phyloP scores from a whole-genome alignment of 495 filamentous ascomycete species.

The Hypomontagnella submonticulosa region DNA sequence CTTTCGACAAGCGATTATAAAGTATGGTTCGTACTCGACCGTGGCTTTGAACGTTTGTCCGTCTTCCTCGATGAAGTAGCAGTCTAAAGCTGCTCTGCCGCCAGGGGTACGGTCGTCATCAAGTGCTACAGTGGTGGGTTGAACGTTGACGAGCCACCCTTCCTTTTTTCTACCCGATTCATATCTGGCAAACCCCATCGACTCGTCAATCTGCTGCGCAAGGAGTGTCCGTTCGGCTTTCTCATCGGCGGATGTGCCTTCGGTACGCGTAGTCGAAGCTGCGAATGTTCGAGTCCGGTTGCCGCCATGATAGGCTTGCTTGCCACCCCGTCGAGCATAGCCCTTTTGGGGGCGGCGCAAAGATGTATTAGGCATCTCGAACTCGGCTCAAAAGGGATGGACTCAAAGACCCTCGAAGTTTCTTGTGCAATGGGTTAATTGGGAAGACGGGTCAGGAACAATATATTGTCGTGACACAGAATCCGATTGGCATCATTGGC shows the following conservation, averaged over 20 bases:
- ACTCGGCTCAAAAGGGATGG: constrained; percentile 9
- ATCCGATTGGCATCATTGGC: constrained; percentile 31
- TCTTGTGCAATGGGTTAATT: constrained; percentile 11
- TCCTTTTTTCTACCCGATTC: constrained; percentile 86
- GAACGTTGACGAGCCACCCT: constrained; percentile 96
- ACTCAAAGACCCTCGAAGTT: constrained; percentile 8
- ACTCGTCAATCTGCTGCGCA: constrained; percentile 91
- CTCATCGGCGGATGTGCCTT: constrained; percentile 86
- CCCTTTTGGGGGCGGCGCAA: constrained; percentile 62
- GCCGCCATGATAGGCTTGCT: constrained; percentile 64
- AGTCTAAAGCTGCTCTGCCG: constrained; percentile 91
- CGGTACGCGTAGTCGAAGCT: constrained; percentile 76
- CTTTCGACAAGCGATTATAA: constrained; percentile 88
- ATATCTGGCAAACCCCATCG: constrained; percentile 91
- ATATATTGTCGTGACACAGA: neutral
- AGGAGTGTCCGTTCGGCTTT: constrained; percentile 85
- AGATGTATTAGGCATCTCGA: constrained; percentile 60
- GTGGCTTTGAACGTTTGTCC: constrained; percentile 96
- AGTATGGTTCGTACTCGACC: constrained; percentile 95
- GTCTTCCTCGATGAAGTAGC: constrained; percentile 95
- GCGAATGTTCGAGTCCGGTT: constrained; percentile 75
- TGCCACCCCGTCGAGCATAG: constrained; percentile 62
- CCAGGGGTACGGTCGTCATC: constrained; percentile 82
- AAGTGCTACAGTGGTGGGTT: constrained; percentile 75
- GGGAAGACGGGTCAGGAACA: constrained; percentile 17